Base-by-base conservation (phyloP, 164 flowering plant species). In the Stephania japonica region DNA sequence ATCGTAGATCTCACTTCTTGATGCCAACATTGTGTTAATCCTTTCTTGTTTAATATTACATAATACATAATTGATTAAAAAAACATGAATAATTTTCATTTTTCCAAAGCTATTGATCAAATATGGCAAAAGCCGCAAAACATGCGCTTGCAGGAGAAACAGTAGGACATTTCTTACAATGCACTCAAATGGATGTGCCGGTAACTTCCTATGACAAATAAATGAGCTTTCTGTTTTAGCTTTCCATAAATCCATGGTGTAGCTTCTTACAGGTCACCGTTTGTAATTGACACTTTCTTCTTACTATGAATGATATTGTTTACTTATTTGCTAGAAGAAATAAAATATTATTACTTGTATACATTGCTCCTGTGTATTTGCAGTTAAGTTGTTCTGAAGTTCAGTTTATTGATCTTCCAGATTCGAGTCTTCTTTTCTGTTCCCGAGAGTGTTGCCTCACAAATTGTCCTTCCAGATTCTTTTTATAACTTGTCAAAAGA, bases 401-500 rank as follows among this genome's bases (percentile, higher is more conserved):
- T 24, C 23, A 24, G 9, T n/a, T 66, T 79, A 6, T 71, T 47
- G 19, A 16, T 42, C 47, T 72, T 81, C 44, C 27, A 92, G 97
- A 84, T 84, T n/a, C 82, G 85, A 69, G 94, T 91, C 59, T 93
- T 92, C 87, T 92, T 91, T 81, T 85, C 99, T 70, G 92, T 86
- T 44, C 81, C 98, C 47, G 98, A 89, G 80, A 90, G 81, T 53
- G 81, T 87, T 44, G 99, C 97, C 19, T 87, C 92, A 6, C 87
- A 78, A 79, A 91, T 91, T 73, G 89, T 84, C 81, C 77, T 91
- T 73, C 97, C 99, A 62, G 93, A 90, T 61, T 89, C 98, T 42
- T 95, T 91, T 70, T 95, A 86, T 76, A 91, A 82, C 26, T 90
- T 91, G 26, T 84, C 97, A 1, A n/a, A 73, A 73, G 88, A 79